phyloP scores from a whole-genome alignment of 1,284 basidiomycete genomes.

The Ustilago bromivora region DNA sequence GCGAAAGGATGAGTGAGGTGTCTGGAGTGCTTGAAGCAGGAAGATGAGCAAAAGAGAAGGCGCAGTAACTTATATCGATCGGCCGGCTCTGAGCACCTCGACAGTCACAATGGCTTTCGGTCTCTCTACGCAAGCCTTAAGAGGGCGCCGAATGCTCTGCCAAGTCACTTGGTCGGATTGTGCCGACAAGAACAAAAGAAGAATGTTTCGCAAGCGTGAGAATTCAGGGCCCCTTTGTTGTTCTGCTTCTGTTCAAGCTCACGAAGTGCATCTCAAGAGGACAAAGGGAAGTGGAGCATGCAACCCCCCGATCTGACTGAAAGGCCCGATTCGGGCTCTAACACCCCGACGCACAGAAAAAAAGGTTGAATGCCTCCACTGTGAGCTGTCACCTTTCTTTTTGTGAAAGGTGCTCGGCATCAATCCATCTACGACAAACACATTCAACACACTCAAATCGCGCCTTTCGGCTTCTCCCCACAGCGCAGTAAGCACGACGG shows the following conservation, averaged over 20 bases:
- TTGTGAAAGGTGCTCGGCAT: not conserved
- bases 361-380: conserved; percentile 17
- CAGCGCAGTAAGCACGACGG: not conserved
- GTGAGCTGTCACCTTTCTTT: conserved; percentile 8
- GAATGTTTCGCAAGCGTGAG: not conserved
- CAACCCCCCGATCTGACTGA: not conserved
- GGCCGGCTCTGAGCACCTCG: not conserved
- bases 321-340: not conserved
- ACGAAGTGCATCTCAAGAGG: not conserved
- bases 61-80: not conserved
- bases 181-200: conserved; percentile 7
- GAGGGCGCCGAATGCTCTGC: not conserved
- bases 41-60: not conserved
- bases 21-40: not conserved
- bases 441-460: not conserved
- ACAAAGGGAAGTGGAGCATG: conserved; percentile 13
- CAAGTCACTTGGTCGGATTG: not conserved
- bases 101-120: not conserved
- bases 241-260: not conserved
- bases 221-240: conserved; percentile 15
- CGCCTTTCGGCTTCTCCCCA: not conserved
- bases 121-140: not conserved
- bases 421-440: not conserved
- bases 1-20: not conserved
- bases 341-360: conserved; percentile 1